Percentiles rank a stretch among this genome's conserved stretches.
Evolutionary conservation across 768 basidiomycete genomes (phyloP).

Genomic region (Omphalotus guepiniiformis): DNA sequence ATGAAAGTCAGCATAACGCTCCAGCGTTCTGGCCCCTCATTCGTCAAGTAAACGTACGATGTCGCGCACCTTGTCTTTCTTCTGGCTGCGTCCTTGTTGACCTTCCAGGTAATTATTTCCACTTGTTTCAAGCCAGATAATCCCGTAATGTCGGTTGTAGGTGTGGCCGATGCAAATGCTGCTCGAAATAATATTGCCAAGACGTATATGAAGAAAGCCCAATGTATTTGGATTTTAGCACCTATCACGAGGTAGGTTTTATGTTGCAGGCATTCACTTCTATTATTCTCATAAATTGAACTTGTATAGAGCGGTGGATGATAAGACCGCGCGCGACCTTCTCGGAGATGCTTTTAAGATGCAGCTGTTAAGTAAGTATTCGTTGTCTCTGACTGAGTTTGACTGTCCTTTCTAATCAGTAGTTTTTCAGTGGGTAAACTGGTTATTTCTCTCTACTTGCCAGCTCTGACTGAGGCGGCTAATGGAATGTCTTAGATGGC

Average conservation of each 20-base stretch:
- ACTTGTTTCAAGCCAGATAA: neutral
- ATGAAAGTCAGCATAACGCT: conserved; percentile 23
- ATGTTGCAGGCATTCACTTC: too few species aligned
- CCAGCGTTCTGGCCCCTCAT: conserved; percentile 62
- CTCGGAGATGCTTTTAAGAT: conserved; percentile 61
- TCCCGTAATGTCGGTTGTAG: conserved; percentile 17
- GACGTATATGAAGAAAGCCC: conserved; percentile 62
- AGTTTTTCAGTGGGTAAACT: conserved; percentile 38
- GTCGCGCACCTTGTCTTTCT: conserved; percentile 44
- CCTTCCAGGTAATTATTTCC: conserved; percentile 43
- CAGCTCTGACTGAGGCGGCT: too few species aligned
- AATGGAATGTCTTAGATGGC: conserved; percentile 40
- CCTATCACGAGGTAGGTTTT: conserved; percentile 34
- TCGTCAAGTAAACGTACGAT: conserved; percentile 57
- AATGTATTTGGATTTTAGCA: conserved; percentile 56
- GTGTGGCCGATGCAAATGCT: conserved; percentile 62
- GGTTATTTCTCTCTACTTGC: neutral
- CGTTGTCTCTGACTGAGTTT: neutral
- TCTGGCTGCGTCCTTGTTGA: conserved; percentile 65
- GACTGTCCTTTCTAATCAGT: conserved; percentile 8
- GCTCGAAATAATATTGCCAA: conserved; percentile 61
- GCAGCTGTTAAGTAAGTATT: conserved; percentile 52
- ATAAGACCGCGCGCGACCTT: conserved; percentile 61
- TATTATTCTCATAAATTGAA: neutral
- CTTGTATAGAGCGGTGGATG: conserved; percentile 48